Evolutionary conservation across 208 protist genomes (phyloP), one percentile per base, ranked within the genome.

Genomic region (Acanthamoeba rhysodes): DNA sequence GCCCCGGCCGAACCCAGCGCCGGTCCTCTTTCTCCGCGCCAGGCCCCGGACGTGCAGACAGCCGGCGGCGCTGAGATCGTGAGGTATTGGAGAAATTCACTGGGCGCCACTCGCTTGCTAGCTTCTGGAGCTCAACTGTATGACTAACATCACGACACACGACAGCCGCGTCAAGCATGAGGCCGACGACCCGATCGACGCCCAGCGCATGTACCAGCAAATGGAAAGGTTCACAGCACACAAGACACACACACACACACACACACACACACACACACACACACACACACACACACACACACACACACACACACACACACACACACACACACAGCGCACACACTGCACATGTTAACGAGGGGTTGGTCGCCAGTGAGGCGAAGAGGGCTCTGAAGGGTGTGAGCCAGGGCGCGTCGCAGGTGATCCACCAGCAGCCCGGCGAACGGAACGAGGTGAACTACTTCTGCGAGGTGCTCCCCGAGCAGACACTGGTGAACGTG

Each of bases 221-320:
- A 93, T 93, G 87, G 87, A 93, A 29, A 93, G 59, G 87, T 93
- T n/a, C 8, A 27, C 59, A 2, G n/a, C n/a, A n/a, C n/a, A n/a
- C n/a, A n/a, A n/a, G n/a, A n/a, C 8, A 45, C 0, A 3, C 70
- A 16, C 22, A 78, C 45, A 2, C 53, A 20, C 70, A 87, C 50
- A 27, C 32, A 34, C 32, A 4, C 48, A 37, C 27, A 87, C 78
- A 10, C 78, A 41, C 41, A 41, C 78, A 2, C 70, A 45, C 70
- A 45, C 70, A 3, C 68, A 41, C 68, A 41, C 68, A 41, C 68
- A 41, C 68, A 41, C 68, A 76, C 68, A 76, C 68, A 76, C 68
- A 76, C 68, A 76, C 68, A 76, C 68, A 76, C 68, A 76, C 68
- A 76, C 34, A 76, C 68, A 76, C 29, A 37, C 29, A 76, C 34